Evolutionary conservation across 1,139 yeast genomes (phyloP).

Genomic region (Sugiyamaella sp.): DNA sequence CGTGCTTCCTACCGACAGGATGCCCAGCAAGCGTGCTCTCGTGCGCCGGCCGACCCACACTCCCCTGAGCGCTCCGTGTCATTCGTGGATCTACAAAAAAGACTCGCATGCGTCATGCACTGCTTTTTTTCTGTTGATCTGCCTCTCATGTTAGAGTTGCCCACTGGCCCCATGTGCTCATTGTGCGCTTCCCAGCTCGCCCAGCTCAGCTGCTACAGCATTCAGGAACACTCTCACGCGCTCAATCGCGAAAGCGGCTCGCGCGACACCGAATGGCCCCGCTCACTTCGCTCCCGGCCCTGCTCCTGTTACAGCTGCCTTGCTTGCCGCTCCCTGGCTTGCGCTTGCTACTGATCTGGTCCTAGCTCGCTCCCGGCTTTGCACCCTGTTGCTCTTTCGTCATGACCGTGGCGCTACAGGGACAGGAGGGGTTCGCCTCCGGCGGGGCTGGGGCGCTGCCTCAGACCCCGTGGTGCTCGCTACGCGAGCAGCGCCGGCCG

Average conservation of each 20-base stretch:
- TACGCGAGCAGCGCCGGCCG: neutral
- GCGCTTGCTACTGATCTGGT: neutral
- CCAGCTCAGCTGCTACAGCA: slow-evolving; percentile 2
- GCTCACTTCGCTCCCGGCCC: too few species aligned
- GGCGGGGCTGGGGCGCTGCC: neutral
- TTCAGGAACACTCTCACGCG: too few species aligned
- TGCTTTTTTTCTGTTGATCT: slow-evolving; percentile 4
- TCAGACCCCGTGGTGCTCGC: neutral
- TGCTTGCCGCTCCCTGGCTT: too few species aligned
- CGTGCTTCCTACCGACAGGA: too few species aligned
- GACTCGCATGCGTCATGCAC: slow-evolving; percentile 13
- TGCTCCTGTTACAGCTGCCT: too few species aligned
- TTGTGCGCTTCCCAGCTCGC: neutral
- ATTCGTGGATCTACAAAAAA: slow-evolving; percentile 9
- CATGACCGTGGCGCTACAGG: neutral
- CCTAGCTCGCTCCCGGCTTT: neutral
- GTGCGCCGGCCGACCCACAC: neutral
- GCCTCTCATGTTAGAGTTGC: slow-evolving; percentile 2
- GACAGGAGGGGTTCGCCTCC: neutral
- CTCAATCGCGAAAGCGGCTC: too few species aligned
- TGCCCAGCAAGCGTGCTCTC: too few species aligned
- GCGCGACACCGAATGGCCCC: neutral
- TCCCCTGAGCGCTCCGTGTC: slow-evolving; percentile 1
- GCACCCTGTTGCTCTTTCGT: neutral
- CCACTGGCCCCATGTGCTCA: slow-evolving; percentile 1